phyloP scores from a whole-genome alignment of 2,329 filamentous ascomycete species.

The Alternaria brassicicola region DNA sequence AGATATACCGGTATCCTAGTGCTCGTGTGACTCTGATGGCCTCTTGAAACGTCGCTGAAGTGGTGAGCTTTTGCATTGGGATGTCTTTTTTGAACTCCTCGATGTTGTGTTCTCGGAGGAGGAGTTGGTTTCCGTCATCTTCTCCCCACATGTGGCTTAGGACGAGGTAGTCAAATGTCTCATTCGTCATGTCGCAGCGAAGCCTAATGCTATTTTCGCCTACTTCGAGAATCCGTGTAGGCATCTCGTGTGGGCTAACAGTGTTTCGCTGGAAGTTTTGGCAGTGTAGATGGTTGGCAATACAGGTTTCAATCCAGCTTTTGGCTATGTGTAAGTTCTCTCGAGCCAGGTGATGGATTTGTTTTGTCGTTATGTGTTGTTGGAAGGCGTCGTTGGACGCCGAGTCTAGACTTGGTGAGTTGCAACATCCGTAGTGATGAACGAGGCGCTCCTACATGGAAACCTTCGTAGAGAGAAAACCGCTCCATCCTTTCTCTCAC shows the following conservation, averaged over 20 bases:
- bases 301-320: neutral
- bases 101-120: neutral
- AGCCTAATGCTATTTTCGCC: neutral
- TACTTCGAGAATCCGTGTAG: constrained; percentile 14
- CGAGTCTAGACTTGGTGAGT: neutral
- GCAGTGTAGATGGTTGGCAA: neutral
- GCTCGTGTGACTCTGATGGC: constrained; percentile 16
- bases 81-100: constrained; percentile 1
- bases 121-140: neutral
- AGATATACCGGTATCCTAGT: constrained; percentile 25
- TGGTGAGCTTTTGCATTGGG: neutral
- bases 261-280: neutral
- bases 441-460: neutral
- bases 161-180: constrained; percentile 8
- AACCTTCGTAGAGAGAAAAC: neutral
- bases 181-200: constrained; percentile 7
- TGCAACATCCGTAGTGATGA: neutral
- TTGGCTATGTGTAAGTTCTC: neutral
- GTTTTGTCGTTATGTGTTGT: neutral
- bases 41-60: constrained; percentile 19
- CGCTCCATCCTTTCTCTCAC: neutral
- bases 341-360: neutral
- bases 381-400: neutral
- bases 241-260: neutral
- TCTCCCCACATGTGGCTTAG: constrained; percentile 23